Evolutionary conservation across 495 filamentous ascomycete species (phyloP).

Genomic region (Schizothecium vesticola): DNA sequence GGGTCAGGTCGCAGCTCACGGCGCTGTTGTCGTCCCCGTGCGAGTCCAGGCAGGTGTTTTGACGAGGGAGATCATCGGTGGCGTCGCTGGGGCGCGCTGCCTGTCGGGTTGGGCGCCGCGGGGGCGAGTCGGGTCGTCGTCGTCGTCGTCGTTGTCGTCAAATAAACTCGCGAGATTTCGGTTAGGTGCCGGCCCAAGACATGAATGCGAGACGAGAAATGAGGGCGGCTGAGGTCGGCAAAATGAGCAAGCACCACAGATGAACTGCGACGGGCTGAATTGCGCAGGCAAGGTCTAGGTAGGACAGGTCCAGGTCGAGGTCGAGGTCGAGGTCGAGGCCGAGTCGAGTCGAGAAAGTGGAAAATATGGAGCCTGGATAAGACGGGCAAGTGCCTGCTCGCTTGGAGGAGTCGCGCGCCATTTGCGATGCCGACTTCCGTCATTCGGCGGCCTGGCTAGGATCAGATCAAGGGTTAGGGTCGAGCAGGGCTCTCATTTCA

Average conservation of each 20-base stretch:
- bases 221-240: not conserved
- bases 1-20: not conserved
- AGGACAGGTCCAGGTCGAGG: not conserved
- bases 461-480: not conserved
- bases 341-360: not conserved
- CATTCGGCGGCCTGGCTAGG: not conserved
- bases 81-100: not conserved
- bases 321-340: not conserved
- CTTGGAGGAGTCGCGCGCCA: not conserved
- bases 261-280: not conserved
- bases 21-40: not conserved
- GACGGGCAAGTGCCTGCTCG: not conserved
- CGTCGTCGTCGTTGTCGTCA: not conserved
- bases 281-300: not conserved
- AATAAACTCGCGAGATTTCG: not conserved
- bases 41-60: not conserved
- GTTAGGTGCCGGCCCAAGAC: not conserved
- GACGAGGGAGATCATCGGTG: conserved; percentile 7
- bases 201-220: not conserved
- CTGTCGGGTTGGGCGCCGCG: not conserved
- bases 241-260: not conserved
- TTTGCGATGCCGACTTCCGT: not conserved
- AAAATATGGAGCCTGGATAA: not conserved
- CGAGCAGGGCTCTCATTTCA: not conserved
- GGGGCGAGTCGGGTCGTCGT: not conserved